These are phyloP conservation scores for Aegle marmelos DNA, from an alignment of 345 rosid species.

Conservation along the genomic window DNA sequence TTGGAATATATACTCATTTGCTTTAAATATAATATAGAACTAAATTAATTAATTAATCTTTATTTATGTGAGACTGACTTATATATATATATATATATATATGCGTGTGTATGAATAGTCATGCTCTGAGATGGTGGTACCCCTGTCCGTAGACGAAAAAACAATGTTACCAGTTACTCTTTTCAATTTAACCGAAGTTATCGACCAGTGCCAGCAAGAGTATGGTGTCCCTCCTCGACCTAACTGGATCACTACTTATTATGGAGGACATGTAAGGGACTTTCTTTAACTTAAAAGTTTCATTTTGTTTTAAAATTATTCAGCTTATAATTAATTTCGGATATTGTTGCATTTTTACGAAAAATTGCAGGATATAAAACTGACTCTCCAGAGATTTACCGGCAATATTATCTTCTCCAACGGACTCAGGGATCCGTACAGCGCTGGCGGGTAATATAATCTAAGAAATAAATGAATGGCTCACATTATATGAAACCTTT, in stretches of 20 bases:
- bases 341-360: too few species aligned
- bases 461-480: neutral
- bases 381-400: conserved; percentile 32
- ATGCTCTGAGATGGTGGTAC: conserved; percentile 55
- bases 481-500: too few species aligned
- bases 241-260: conserved; percentile 52
- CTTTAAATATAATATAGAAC: too few species aligned
- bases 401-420: conserved; percentile 49
- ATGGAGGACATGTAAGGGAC: conserved; percentile 39
- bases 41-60: too few species aligned
- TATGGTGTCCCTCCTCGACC: conserved; percentile 47
- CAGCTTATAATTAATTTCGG: too few species aligned
- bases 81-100: too few species aligned
- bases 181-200: conserved; percentile 11
- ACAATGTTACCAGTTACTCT: conserved; percentile 38
- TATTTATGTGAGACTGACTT: too few species aligned
- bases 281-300: neutral
- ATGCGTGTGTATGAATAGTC: conserved; percentile 1
- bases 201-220: neutral
- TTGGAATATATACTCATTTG: too few species aligned
- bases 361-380: conserved; percentile 31
- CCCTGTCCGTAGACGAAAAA: conserved; percentile 24
- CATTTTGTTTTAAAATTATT: neutral
- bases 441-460: conserved; percentile 38
- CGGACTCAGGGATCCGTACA: conserved; percentile 43